Percentiles rank a stretch among this genome's conserved stretches.
These are phyloP conservation scores for Didymellaceae sp. DNA, from an alignment of 2,329 filamentous ascomycete genomes.

Conservation along the genomic window DNA sequence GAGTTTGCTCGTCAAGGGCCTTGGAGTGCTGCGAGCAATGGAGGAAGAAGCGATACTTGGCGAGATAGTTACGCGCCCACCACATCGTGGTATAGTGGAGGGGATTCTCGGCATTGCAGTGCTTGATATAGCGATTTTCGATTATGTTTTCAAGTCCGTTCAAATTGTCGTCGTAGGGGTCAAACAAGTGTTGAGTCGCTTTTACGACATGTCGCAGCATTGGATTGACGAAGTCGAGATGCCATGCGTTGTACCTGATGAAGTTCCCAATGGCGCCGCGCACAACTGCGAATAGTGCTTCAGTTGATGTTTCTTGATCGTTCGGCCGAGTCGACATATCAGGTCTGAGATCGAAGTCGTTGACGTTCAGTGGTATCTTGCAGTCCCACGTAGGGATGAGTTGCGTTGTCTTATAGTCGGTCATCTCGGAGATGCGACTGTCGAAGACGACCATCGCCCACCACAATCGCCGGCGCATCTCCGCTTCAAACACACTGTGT, in stretches of 20 bases:
- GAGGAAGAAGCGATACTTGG: slow-evolving; percentile 59
- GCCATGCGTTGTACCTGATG: slow-evolving; percentile 48
- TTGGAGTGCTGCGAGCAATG: slow-evolving; percentile 47
- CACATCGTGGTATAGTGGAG: slow-evolving; percentile 57
- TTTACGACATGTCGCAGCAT: slow-evolving; percentile 50
- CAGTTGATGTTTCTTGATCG: slow-evolving; percentile 57
- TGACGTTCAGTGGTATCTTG: slow-evolving; percentile 58
- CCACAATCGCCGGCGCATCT: slow-evolving; percentile 68
- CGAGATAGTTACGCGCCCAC: slow-evolving; percentile 54
- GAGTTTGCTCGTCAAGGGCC: slow-evolving; percentile 21
- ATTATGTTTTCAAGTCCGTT: slow-evolving; percentile 48
- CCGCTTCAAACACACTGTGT: slow-evolving; percentile 62
- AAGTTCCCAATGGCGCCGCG: slow-evolving; percentile 56
- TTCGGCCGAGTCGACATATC: slow-evolving; percentile 49
- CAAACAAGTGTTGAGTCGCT: slow-evolving; percentile 11
- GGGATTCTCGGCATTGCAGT: slow-evolving; percentile 33
- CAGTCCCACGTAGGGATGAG: slow-evolving; percentile 58
- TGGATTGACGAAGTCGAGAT: slow-evolving; percentile 58
- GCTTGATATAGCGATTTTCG: slow-evolving; percentile 47
- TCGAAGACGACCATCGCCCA: slow-evolving; percentile 67
- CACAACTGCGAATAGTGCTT: slow-evolving; percentile 60
- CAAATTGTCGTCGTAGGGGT: slow-evolving; percentile 37
- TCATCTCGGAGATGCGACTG: slow-evolving; percentile 58
- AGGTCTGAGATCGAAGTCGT: slow-evolving; percentile 56
- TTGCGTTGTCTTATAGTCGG: slow-evolving; percentile 59